Evolutionary conservation across 768 basidiomycete genomes (phyloP).

Genomic region (Auricularia heimuer): DNA sequence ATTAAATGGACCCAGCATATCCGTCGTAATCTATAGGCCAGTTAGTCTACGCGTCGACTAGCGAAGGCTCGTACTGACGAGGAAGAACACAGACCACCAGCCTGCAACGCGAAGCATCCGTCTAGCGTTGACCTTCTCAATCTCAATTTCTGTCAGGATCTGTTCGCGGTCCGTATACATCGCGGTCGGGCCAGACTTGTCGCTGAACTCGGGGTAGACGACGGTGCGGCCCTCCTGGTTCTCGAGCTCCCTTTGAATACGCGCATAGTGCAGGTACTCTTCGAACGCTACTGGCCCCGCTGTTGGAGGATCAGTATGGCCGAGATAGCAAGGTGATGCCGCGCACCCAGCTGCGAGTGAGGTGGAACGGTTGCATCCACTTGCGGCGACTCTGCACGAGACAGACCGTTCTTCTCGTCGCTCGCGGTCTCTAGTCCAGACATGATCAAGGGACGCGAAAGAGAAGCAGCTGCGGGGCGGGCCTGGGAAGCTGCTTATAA

Average conservation of each 20-base stretch:
- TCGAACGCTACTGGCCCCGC: not conserved
- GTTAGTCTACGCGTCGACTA: not conserved
- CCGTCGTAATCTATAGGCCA: conserved; percentile 34
- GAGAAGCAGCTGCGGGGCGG: too few species aligned
- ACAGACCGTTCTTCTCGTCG: too few species aligned
- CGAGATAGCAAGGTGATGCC: too few species aligned
- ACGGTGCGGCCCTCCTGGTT: not conserved
- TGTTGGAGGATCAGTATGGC: not conserved
- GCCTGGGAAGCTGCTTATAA: too few species aligned
- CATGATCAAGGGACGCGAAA: too few species aligned
- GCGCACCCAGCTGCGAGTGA: too few species aligned
- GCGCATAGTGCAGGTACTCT: not conserved
- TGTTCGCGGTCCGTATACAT: not conserved
- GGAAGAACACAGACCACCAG: conserved; percentile 7
- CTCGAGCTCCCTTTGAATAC: conserved; percentile 1
- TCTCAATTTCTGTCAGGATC: not conserved
- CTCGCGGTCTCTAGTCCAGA: too few species aligned
- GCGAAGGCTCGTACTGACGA: not conserved
- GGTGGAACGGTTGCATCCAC: too few species aligned
- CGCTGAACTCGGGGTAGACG: conserved; percentile 1
- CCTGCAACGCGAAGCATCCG: conserved; percentile 1
- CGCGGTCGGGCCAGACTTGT: not conserved
- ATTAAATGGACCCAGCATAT: conserved; percentile 54
- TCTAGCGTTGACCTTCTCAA: conserved; percentile 1
- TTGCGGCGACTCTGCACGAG: too few species aligned